Base-by-base conservation (phyloP, 768 basidiomycete genomes). In the Suillus plorans region DNA sequence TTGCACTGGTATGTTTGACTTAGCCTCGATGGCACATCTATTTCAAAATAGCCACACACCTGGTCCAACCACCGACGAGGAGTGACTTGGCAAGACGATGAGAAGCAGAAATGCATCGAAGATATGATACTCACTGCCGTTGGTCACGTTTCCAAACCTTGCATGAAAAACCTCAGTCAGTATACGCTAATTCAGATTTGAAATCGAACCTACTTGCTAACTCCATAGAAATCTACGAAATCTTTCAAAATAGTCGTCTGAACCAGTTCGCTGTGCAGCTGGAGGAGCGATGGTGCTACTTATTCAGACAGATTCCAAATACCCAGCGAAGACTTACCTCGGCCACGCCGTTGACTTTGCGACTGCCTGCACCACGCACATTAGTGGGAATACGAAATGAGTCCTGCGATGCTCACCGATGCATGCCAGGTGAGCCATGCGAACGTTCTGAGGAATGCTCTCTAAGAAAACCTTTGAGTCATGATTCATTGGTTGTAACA, bases 311-410 rank as follows among this genome's bases (percentile, higher is more conserved):
- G 18, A 42, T 28, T 61, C 42, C 13, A 10, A 12, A 20, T 13
- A 42, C 37, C 28, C 6, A 3, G 12, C 37, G 22, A 45, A 56
- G 25, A 42, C 67, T 36, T 68, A 89, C 87, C 80, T 95, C 97
- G 12, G 97, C 97, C 16, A 99, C 97, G 72, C 97, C 97, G 70
- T 99, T 99, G 71, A 95, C 91, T 74, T 89, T 92, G 69, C 89
- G 86, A 71, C 89, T 91, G 36, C 88, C 87, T 88, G 64, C 59
- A 67, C 20, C 57, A 39, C 1, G 22, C 9, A 59, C 42, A n/a
- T 62, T 37, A 28, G 55, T 31, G 52, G 34, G 39, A 52, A 42
- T 42, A 42, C 42, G 41, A 25, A 66, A 63, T 64, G 39, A 61
- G 42, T 44, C 10, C 12, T 18, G 31, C 10, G 8, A 57, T 60